Conservation (phyloP, 768 basidiomycete species). For the Galerina sulciceps region DNA sequence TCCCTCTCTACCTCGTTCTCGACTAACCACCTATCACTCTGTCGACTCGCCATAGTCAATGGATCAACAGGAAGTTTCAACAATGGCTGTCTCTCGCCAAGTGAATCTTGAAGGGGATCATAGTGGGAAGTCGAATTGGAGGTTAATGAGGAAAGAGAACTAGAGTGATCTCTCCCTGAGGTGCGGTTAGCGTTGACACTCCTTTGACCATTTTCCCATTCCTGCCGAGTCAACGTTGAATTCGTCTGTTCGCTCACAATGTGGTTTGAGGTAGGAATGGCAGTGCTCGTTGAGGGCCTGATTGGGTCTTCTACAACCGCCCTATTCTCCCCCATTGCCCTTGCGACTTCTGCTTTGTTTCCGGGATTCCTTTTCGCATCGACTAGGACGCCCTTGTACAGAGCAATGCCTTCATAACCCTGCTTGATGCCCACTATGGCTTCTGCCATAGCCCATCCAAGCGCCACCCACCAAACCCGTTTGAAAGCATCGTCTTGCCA, state of each 20-base stretch:
- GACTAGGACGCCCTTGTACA: slow-evolving; percentile 75
- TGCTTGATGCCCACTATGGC: slow-evolving; percentile 67
- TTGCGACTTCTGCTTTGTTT: slow-evolving; percentile 5
- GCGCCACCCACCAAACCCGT: slow-evolving; percentile 77
- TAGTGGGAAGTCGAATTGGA: not conserved
- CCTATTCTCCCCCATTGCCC: not conserved
- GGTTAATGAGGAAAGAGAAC: slow-evolving; percentile 10
- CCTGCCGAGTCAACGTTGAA: slow-evolving; percentile 16
- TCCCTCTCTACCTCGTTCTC: slow-evolving; percentile 61
- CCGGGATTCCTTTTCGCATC: slow-evolving; percentile 32
- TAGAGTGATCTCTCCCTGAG: slow-evolving; percentile 8
- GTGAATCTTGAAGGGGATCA: not conserved
- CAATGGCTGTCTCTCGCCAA: slow-evolving; percentile 41
- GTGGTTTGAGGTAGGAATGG: slow-evolving; percentile 4
- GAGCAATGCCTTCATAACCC: slow-evolving; percentile 67
- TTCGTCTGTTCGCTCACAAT: not conserved
- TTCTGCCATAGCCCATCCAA: slow-evolving; percentile 78
- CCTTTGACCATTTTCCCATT: not conserved
- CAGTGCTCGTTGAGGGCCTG: not conserved
- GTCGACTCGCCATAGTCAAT: slow-evolving; percentile 10
- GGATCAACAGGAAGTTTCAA: slow-evolving; percentile 18
- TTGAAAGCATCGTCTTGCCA: slow-evolving; percentile 63
- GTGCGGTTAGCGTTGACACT: not conserved
- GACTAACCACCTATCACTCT: slow-evolving; percentile 20
- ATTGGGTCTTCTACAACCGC: not conserved